A percentile compares a stretch with the other conserved stretches of the same genome.
These are phyloP conservation scores for Onygenales sp. DNA, from an alignment of 2,329 filamentous ascomycete species.

Conservation along the genomic window DNA sequence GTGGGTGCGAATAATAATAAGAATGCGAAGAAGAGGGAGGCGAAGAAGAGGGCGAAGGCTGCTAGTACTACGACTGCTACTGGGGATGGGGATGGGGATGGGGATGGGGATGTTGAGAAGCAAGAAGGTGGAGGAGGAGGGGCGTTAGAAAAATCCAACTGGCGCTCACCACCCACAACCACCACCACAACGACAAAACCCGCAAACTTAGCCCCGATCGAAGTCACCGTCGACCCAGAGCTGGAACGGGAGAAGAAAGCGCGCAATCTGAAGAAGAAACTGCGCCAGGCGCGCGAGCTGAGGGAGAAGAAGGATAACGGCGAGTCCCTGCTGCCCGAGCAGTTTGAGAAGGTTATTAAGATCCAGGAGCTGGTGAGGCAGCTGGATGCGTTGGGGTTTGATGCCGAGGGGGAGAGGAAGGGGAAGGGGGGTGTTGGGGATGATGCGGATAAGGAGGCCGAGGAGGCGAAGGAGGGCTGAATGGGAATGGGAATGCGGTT, in stretches of 20 bases:
- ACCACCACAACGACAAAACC: neutral
- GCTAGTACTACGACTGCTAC: constrained; percentile 29
- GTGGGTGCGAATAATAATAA: constrained; percentile 62
- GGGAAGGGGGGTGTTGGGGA: neutral
- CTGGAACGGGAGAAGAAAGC: constrained; percentile 86
- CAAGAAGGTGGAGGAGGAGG: constrained; percentile 8
- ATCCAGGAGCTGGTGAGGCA: constrained; percentile 90
- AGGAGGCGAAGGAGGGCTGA: neutral
- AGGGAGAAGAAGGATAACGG: constrained; percentile 86
- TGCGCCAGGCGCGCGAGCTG: constrained; percentile 85
- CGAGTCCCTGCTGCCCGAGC: constrained; percentile 75
- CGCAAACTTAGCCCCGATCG: neutral
- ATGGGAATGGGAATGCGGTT: neutral
- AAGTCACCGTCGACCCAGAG: constrained; percentile 51
- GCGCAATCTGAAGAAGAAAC: constrained; percentile 83
- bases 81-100: too few species aligned
- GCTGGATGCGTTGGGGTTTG: constrained; percentile 74
- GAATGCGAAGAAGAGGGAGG: constrained; percentile 72
- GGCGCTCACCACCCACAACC: constrained; percentile 16
- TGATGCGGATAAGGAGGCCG: neutral
- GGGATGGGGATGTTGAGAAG: constrained; percentile 4
- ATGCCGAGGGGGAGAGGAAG: constrained; percentile 59
- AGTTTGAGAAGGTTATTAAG: constrained; percentile 95
- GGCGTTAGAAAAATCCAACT: constrained; percentile 17
- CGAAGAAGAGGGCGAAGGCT: constrained; percentile 50